Evolutionary conservation across 169 alveolate genomes (phyloP).

Genomic region (Fabrea salina): DNA sequence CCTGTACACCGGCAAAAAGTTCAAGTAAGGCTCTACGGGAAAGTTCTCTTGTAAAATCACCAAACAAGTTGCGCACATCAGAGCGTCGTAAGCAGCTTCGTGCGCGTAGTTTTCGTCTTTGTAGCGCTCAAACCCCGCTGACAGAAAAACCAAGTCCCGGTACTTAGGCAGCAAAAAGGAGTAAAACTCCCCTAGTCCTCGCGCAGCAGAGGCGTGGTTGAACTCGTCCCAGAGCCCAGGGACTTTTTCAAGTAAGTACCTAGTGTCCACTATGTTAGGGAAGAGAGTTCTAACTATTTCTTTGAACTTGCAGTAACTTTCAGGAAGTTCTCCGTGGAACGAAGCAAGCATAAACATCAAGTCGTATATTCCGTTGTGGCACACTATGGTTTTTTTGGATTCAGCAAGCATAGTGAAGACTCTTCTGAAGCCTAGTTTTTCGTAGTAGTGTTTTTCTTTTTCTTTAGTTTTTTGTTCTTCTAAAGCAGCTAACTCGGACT

Average conservation of each 20-base stretch:
- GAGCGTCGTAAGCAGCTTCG: conserved; percentile 32
- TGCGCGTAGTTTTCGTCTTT: conserved; percentile 16
- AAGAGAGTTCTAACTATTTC: neutral
- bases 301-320: conserved; percentile 25
- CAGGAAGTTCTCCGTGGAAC: conserved; percentile 27
- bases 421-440: conserved; percentile 33
- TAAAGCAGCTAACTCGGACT: neutral
- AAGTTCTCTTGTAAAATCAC: neutral
- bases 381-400: conserved; percentile 2
- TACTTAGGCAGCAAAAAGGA: neutral
- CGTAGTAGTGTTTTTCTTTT: neutral
- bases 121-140: neutral
- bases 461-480: conserved; percentile 27
- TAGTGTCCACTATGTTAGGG: conserved; percentile 14
- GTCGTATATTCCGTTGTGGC: conserved; percentile 12
- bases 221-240: conserved; percentile 27
- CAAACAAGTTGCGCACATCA: conserved; percentile 12
- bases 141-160: neutral
- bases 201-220: neutral
- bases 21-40: neutral
- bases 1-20: neutral
- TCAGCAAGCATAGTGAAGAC: conserved; percentile 20
- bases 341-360: neutral
- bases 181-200: neutral
- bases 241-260: neutral